Evolutionary conservation across 768 basidiomycete species (phyloP), one percentile per base, ranked within the genome.

Genomic region (Lactarius sp.): DNA sequence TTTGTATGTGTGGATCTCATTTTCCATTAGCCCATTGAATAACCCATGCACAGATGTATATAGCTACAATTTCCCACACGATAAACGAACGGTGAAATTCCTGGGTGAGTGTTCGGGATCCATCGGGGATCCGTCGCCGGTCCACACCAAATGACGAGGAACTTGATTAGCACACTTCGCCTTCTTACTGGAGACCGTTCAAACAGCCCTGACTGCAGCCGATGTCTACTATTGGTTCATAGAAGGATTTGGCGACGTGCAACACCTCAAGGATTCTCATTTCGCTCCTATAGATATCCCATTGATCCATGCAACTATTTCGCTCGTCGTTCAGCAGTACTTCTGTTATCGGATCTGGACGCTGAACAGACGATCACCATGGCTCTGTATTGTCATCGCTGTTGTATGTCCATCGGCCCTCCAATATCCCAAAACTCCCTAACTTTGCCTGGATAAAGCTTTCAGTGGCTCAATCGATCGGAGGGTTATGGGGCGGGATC

Each of bases 341-440:
- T 75, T 72, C 67, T 73, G 73, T 55, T 74, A 72, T 57, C 70
- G 74, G 14, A 74, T 75, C 20, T 71, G 69, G 66, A 57, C 64
- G 6, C 65, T 75, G 39, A 62, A 68, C 59, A 60, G 6, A 51
- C 61, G 53, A 37, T 64, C 50, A 20, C 9, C 36, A 14, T 56
- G 39, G 59, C 13, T 60, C 34, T 64, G 59, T n/a, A 4, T 22
- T 9, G 3, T 56, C 18, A 64, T 64, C 41, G 49, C 59, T 7
- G 10, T 44, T 14, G 63, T 64, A 51, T n/a, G 59, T 55, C 4
- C 31, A 47, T 47, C 5, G 34, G 9, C 31, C 10, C 16, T 37
- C 14, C 27, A 6, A 27, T 51, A n/a, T 36, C 9, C 36, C 10
- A 10, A 20, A 20, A 22, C 9, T 10, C 20, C 4, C 52, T 60